Evolutionary conservation across 345 rosid genomes (phyloP), one percentile per base, ranked within the genome.

Genomic region (Raphanus sativus): DNA sequence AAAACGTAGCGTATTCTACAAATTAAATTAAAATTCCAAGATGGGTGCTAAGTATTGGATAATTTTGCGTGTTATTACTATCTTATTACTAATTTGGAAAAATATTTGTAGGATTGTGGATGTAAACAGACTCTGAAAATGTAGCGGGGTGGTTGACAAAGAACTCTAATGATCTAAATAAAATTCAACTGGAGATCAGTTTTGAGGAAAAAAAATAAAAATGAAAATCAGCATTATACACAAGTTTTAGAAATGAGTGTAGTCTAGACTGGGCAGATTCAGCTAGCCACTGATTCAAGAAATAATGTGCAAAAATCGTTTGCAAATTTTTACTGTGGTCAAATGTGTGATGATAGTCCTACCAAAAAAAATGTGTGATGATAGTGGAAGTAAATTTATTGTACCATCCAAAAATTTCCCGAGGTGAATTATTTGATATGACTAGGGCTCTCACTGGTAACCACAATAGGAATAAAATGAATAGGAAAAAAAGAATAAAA

Each of bases 361-460:
- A 21, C 21, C 21, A 21, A 21, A 21, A 21, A 21, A 21, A 21
- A 21, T 21, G 21, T 21, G 72, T 72, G 73, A 65, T 71, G 17
- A 40, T 58, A 25, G 55, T 60, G 2, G 28, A 72, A 48, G 74
- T 67, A 78, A 73, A 67, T 2, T 67, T 16, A 72, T 60, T 61
- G 77, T 66, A 16, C 34, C 34, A 11, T 25, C 62, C 63, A 69
- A 56, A 30, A 38, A 2, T 65, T 6, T 26, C 38, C 30, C 13
- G 55, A 33, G 62, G 62, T 65, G 62, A 78, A 50, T 48, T 40
- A 13, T 24, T 69, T 69, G 75, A 71, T 67, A 65, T 71, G 81
- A 56, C 81, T 42, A 21, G 1, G 21, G 21, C 1, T 21, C 21
- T 21, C 21, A 21, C 21, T 21, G 21, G 21, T 21, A 21, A 21